Evolutionary conservation across 306 rosid genomes (phyloP), one percentile per base, ranked within the genome.

Genomic region (Medicago ruthenica): DNA sequence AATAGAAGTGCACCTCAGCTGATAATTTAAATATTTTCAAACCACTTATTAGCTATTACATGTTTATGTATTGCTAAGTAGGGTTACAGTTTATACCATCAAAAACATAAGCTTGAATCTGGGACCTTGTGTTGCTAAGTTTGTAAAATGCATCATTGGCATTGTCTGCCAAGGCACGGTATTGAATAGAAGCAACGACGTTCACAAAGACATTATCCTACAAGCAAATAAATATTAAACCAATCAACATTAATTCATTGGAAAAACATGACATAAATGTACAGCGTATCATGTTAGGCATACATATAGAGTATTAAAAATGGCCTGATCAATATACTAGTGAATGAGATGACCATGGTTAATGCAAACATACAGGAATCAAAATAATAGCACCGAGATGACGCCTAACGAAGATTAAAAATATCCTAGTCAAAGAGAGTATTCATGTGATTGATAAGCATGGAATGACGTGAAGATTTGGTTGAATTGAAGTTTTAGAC

Each of bases 141-240:
- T 86, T 94, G 88, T 94, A 94, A 86, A 91, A 94, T 37, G 98
- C 98, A 81, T 94, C 98, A 9, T n/a, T 80, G 36, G 96, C 98
- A 64, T 91, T 90, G 67, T 86, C 78, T 37, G 91, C 91, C 79
- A 94, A 79, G 67, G 97, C 97, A 48, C 91, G 97, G 47, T 87
- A 94, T 83, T 94, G 98, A 78, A 94, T 73, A 1, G 97, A 94
- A 24, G 98, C 98, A 76, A 94, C 98, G 15, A 94, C 98, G 5
- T 86, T 94, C 66, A 94, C 98, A 57, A 94, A 94, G 12, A 94
- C 98, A 69, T 94, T 94, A 82, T 94, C 98, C 98, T 93, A 79
- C 34, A 73, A 63, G 59, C 37, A 79, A 21, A 84, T 17, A 17
- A 83, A 77, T 70, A 74, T 66, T 57, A 65, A 31, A 74, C 65